A percentile compares a stretch with the other conserved stretches of the same genome.
Evolutionary conservation across 2,329 filamentous ascomycete species (phyloP).

Genomic region (Aureobasidium sp.): DNA sequence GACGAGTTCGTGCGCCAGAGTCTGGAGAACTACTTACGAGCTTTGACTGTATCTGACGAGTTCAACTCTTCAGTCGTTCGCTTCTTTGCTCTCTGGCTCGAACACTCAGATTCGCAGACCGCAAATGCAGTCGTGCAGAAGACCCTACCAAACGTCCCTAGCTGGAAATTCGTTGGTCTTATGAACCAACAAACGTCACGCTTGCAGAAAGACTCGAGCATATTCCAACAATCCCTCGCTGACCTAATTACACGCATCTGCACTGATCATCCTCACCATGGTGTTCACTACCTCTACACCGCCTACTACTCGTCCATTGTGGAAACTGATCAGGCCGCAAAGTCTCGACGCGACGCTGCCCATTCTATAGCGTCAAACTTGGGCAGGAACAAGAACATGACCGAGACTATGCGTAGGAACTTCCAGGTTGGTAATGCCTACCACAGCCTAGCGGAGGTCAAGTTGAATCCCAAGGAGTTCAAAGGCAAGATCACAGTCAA

Average conservation of each 20-base stretch:
- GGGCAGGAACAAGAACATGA: constrained; percentile 40
- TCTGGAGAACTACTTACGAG: constrained; percentile 85
- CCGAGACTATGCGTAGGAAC: constrained; percentile 60
- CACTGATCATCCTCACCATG: constrained; percentile 87
- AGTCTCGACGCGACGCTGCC: constrained; percentile 67
- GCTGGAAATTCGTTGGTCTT: constrained; percentile 80
- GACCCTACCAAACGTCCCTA: constrained; percentile 67
- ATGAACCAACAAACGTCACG: constrained; percentile 98
- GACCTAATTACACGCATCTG: constrained; percentile 76
- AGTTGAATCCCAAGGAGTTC: constrained; percentile 23
- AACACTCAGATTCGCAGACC: constrained; percentile 65
- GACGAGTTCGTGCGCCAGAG: constrained; percentile 80
- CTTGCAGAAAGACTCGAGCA: constrained; percentile 58
- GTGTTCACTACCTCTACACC: constrained; percentile 94
- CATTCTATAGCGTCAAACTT: constrained; percentile 57
- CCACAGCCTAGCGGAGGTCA: constrained; percentile 55
- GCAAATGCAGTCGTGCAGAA: constrained; percentile 70
- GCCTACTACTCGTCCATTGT: constrained; percentile 53
- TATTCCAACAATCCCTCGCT: constrained; percentile 70
- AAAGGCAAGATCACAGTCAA: constrained; percentile 46
- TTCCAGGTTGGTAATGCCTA: constrained; percentile 64
- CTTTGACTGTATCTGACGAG: constrained; percentile 74
- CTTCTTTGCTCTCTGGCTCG: constrained; percentile 91
- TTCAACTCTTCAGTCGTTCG: constrained; percentile 85
- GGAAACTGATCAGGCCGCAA: constrained; percentile 63